Conservation (phyloP, 352 stramenopile species). For the Globisporangium perplexum region DNA sequence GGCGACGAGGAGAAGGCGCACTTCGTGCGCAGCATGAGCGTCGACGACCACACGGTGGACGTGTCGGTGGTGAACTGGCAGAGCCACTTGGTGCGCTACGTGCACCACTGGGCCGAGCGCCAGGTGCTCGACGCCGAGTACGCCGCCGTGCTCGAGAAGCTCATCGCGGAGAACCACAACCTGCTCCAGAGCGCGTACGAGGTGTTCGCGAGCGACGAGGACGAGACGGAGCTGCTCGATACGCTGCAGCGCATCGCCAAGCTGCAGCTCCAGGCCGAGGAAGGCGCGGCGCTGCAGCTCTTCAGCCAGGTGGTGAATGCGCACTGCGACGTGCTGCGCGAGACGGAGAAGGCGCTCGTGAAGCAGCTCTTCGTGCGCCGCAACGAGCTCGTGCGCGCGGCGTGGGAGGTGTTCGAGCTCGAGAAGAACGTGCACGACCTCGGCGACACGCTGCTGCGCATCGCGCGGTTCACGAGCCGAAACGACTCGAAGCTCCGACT, state of each 20-base stretch:
- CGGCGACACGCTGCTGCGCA: conserved; percentile 41
- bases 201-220: conserved; percentile 47
- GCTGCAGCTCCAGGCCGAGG: conserved; percentile 39
- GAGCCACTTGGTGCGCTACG: conserved; percentile 32
- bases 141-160: conserved; percentile 28
- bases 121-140: conserved; percentile 25
- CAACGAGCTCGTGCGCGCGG: conserved; percentile 41
- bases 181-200: conserved; percentile 70
- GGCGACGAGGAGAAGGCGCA: conserved; percentile 55
- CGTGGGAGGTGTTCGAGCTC: conserved; percentile 44
- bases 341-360: conserved; percentile 28
- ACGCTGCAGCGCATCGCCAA: conserved; percentile 67
- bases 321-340: conserved; percentile 27
- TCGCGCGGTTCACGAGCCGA: conserved; percentile 43
- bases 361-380: conserved; percentile 39
- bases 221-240: conserved; percentile 63
- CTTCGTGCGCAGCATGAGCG: conserved; percentile 24
- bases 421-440: conserved; percentile 41
- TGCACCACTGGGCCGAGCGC: conserved; percentile 38
- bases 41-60: conserved; percentile 1
- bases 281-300: conserved; percentile 28
- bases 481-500: conserved; percentile 41
- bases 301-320: conserved; percentile 29
- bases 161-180: conserved; percentile 51
- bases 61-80: conserved; percentile 32